phyloP scores from a whole-genome alignment of 805 yeast species.

The Candida tammaniensis region DNA sequence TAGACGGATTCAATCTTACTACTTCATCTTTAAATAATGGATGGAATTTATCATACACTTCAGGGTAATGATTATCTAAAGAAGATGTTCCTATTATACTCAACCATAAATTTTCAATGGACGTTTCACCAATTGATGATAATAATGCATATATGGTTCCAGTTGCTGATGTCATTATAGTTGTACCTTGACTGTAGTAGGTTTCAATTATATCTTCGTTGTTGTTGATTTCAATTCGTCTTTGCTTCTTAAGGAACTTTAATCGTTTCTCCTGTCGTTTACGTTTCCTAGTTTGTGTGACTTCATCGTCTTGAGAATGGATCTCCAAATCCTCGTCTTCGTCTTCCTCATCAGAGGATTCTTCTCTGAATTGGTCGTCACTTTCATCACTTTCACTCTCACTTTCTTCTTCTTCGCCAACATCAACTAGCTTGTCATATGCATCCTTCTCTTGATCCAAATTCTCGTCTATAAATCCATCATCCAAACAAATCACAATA shows the following conservation, averaged over 20 bases:
- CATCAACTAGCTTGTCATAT: constrained; percentile 50
- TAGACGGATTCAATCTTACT: constrained; percentile 54
- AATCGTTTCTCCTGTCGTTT: constrained; percentile 26
- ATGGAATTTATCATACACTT: constrained; percentile 65
- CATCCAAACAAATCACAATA: constrained; percentile 79
- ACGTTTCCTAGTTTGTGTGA: constrained; percentile 23
- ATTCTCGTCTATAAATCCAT: constrained; percentile 67
- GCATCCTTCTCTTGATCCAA: constrained; percentile 58
- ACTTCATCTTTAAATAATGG: constrained; percentile 85
- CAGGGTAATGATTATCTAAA: constrained; percentile 68
- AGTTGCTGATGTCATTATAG: constrained; percentile 69
- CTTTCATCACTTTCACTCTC: constrained; percentile 31
- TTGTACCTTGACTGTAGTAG: constrained; percentile 83
- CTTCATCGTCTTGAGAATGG: constrained; percentile 24
- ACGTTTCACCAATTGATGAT: constrained; percentile 81
- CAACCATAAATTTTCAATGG: constrained; percentile 71
- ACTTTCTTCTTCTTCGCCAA: constrained; percentile 34
- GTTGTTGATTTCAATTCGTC: constrained; percentile 36
- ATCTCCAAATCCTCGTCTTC: constrained; percentile 16
- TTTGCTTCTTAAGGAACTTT: constrained; percentile 35
- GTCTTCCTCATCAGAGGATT: constrained; percentile 19
- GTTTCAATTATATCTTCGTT: constrained; percentile 60
- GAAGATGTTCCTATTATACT: constrained; percentile 87
- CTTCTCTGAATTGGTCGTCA: constrained; percentile 30
- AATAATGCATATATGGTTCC: constrained; percentile 77